Percentiles rank a stretch among this genome's conserved stretches.
phyloP scores from a whole-genome alignment of 352 stramenopile genomes.

The Phytophthora pini region DNA sequence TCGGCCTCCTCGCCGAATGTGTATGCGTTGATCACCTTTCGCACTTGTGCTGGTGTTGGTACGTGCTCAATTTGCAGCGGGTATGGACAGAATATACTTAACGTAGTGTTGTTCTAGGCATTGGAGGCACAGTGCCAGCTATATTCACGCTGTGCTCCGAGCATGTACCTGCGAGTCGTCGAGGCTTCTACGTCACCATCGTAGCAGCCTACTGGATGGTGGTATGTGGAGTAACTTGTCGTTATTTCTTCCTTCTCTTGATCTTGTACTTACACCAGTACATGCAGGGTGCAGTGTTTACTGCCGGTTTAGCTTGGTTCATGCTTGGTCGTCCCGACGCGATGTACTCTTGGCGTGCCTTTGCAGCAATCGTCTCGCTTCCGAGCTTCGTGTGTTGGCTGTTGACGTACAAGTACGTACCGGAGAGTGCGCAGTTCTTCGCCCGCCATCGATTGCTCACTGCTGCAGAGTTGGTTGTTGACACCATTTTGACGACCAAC shows the following conservation, averaged over 20 bases:
- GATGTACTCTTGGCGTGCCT: slow-evolving; percentile 73
- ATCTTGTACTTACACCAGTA: background rate
- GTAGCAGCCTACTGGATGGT: slow-evolving; percentile 93
- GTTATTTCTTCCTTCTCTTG: background rate
- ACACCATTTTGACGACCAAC: slow-evolving; percentile 62
- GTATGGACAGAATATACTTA: background rate
- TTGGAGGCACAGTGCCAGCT: slow-evolving; percentile 86
- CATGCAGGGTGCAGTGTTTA: slow-evolving; percentile 82
- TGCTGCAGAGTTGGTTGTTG: slow-evolving; percentile 63
- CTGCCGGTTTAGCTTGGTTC: slow-evolving; percentile 80
- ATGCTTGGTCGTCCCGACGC: slow-evolving; percentile 63
- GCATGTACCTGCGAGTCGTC: slow-evolving; percentile 75
- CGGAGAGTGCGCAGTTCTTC: slow-evolving; percentile 85
- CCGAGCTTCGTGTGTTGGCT: slow-evolving; percentile 73
- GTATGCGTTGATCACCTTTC: slow-evolving; percentile 66
- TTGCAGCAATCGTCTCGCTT: slow-evolving; percentile 73
- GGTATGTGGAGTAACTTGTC: slow-evolving; percentile 32
- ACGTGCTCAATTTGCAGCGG: slow-evolving; percentile 6
- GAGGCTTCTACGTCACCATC: slow-evolving; percentile 87
- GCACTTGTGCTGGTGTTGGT: slow-evolving; percentile 72
- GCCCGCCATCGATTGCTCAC: slow-evolving; percentile 55
- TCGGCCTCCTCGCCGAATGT: slow-evolving; percentile 76
- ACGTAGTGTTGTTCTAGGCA: slow-evolving; percentile 47
- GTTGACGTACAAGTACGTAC: slow-evolving; percentile 76
- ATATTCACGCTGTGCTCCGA: slow-evolving; percentile 91